Conservation (phyloP, 345 rosid genomes). For the Populus ilicifolia region DNA sequence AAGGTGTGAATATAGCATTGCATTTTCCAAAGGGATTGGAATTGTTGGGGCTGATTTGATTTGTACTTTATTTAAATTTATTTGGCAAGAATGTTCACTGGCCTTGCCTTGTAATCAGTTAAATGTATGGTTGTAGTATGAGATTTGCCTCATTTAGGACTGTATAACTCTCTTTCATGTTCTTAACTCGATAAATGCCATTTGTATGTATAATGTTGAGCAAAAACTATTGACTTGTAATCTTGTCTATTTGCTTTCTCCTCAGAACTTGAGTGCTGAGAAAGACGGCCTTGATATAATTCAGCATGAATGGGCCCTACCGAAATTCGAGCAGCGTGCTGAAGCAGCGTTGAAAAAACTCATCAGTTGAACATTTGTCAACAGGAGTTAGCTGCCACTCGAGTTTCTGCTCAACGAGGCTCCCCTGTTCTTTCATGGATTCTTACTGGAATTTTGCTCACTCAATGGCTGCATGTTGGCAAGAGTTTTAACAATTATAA, state of each 20-base stretch:
- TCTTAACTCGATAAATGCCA: neutral
- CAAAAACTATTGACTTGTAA: neutral
- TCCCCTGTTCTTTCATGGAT: neutral
- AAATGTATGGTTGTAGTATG: neutral
- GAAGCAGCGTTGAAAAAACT: slow-evolving; percentile 79
- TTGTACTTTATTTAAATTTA: neutral
- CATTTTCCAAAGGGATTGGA: neutral
- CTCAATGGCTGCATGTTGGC: neutral
- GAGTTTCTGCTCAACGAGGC: neutral
- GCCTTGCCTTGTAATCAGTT: neutral
- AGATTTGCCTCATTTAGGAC: neutral
- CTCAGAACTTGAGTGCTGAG: slow-evolving; percentile 63
- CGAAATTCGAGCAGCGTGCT: slow-evolving; percentile 86
- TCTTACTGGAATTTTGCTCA: neutral
- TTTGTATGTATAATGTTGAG: neutral
- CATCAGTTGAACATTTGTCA: slow-evolving; percentile 32
- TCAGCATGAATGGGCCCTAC: slow-evolving; percentile 54
- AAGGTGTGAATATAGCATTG: neutral
- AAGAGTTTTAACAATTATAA: neutral
- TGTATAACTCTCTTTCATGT: neutral
- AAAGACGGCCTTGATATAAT: slow-evolving; percentile 29
- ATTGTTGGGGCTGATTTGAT: neutral
- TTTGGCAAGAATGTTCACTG: neutral
- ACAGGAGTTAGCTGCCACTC: neutral
- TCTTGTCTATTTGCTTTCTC: neutral